These are phyloP conservation scores for Moniliella sp. DNA, from an alignment of 1,284 basidiomycete species.

Conservation along the genomic window DNA sequence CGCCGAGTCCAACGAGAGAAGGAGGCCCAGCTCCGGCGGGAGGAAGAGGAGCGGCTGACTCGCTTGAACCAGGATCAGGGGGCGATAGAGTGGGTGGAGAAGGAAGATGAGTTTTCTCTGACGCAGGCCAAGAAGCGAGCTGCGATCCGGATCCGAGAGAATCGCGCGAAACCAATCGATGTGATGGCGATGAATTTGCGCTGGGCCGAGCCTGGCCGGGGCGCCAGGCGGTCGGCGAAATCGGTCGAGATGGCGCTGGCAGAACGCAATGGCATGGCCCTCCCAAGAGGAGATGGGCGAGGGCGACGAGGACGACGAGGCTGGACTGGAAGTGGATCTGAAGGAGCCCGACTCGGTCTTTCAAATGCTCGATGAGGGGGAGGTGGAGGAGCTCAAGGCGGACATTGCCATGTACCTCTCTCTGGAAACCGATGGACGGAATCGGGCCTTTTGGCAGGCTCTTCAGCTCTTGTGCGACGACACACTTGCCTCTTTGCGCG, in stretches of 20 bases:
- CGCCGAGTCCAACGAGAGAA: slow-evolving; percentile 74
- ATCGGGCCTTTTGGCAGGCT: slow-evolving; percentile 91
- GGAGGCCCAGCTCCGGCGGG: slow-evolving; percentile 64
- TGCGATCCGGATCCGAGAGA: slow-evolving; percentile 77
- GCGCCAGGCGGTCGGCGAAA: no score
- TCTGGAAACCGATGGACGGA: slow-evolving; percentile 60
- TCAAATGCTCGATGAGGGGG: slow-evolving; percentile 62
- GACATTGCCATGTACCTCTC: slow-evolving; percentile 80
- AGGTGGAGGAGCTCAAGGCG: slow-evolving; percentile 75
- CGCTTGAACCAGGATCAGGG: slow-evolving; percentile 74
- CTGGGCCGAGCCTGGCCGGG: slow-evolving; percentile 46
- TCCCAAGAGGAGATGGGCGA: slow-evolving; percentile 33
- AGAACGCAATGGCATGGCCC: slow-evolving; percentile 46
- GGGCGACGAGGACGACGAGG: slow-evolving; percentile 55
- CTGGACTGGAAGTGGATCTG: slow-evolving; percentile 83
- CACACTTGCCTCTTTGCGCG: slow-evolving; percentile 61
- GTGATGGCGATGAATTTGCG: slow-evolving; percentile 25
- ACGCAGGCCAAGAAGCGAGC: slow-evolving; percentile 78
- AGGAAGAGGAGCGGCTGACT: slow-evolving; percentile 70
- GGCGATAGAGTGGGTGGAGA: slow-evolving; percentile 91
- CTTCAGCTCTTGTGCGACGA: slow-evolving; percentile 94
- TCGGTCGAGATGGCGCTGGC: no score
- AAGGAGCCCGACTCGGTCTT: slow-evolving; percentile 95
- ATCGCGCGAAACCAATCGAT: slow-evolving; percentile 46
- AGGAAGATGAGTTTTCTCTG: slow-evolving; percentile 88